Base-by-base conservation (phyloP, 257 asterid species). In the Misopates orontium region DNA sequence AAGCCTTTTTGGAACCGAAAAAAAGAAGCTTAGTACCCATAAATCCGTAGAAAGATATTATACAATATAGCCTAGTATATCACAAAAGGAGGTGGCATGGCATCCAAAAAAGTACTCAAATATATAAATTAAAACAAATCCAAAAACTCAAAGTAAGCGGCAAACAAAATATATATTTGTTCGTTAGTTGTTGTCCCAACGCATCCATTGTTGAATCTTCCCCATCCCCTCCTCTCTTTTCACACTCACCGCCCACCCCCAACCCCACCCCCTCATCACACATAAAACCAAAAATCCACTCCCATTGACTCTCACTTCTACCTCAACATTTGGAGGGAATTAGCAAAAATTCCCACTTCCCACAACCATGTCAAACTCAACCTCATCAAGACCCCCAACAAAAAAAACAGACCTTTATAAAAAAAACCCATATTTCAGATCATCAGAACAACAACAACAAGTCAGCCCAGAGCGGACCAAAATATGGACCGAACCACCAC, bases 401-500 rank as follows among this genome's bases (percentile, higher is more conserved):
- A 74, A 71, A 62, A 52, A 77, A 24, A 1, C 68, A 10, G 81
- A 82, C 21, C 71, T 80, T 31, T 83, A 75, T 13, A 64, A 65
- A 50, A 44, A 65, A 1, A 76, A 71, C 71, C 36, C 56, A 56
- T 73, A 80, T 8, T 31, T 20, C 6, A 2, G 42, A 23, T 7
- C 3, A 28, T 7, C n/a, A 79, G 68, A 70, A 60, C 80, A 62
- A 5, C 71, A 64, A 17, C 70, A 62, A 15, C 87, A 82, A 49
- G 75, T 64, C 19, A 85, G 97, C 73, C 97, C 96, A 8, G 87
- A 84, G 41, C 76, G 89, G 16, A 84, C 74, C 62, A 81, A 65
- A 49, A 74, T 82, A 2, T 83, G 97, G 95, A 74, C 79, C 5
- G 95, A 87, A 61, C 95, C 91, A 5, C 42, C 5, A 56, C 69